Evolutionary conservation across 2,329 filamentous ascomycete genomes (phyloP).

Genomic region (Diaporthe citrichinensis): DNA sequence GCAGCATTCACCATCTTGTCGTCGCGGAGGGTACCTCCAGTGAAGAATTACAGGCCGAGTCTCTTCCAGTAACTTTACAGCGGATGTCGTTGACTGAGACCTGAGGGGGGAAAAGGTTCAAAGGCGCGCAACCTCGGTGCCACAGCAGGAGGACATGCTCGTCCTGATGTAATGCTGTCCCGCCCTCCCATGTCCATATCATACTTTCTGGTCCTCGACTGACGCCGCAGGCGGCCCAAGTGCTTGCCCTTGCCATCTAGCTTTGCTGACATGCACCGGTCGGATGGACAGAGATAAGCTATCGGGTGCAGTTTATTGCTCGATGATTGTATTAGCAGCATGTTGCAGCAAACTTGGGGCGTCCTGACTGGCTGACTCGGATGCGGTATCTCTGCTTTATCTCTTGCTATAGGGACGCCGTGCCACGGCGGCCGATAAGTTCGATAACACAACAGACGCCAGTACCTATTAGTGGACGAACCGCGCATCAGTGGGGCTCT

Average conservation of each 20-base stretch:
- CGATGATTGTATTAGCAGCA: constrained; percentile 14
- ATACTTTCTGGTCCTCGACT: not conserved
- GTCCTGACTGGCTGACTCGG: constrained; percentile 13
- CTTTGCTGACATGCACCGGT: not conserved
- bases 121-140: not conserved
- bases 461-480: not conserved
- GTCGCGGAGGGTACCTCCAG: not conserved
- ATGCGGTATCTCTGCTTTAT: constrained; percentile 13
- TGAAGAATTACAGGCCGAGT: no score
- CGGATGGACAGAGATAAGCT: constrained; percentile 15
- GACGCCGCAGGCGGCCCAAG: not conserved
- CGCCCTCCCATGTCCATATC: not conserved
- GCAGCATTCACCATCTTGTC: constrained; percentile 52
- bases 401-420: not conserved
- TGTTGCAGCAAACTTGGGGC: not conserved
- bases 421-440: not conserved
- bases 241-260: not conserved
- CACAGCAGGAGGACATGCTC: not conserved
- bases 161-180: not conserved
- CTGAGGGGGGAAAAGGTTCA: not conserved
- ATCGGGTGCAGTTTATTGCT: constrained; percentile 7
- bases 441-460: constrained; percentile 9
- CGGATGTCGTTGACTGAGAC: not conserved
- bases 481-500: not conserved
- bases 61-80: not conserved